Evolutionary conservation across 2,329 filamentous ascomycete genomes (phyloP), one percentile per base, ranked within the genome.

Genomic region (Akanthomyces lecanii): DNA sequence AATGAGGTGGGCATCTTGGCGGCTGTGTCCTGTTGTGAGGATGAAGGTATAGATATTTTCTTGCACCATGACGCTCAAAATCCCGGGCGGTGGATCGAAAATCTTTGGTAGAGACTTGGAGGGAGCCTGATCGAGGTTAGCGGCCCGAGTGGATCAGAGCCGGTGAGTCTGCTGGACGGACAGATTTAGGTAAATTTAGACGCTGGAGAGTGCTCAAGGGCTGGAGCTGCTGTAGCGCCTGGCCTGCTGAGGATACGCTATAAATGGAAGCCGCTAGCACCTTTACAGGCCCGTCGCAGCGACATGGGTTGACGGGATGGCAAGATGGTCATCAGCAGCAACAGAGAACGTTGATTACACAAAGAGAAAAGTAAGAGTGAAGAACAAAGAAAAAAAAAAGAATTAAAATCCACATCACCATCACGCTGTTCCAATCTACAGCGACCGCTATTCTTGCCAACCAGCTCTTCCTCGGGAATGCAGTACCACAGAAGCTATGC

Each of bases 1-100:
- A 97, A 78, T 51, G 88, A 85, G 72, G 87, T 89, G 16, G 91
- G 85, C 92, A 96, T 96, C 28, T 70, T 82, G 72, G 62, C 18
- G 21, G 40, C 21, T 40, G 40, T 60, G 33, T 23, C 12, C 11
- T 36, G 63, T 36, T 25, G 21, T 57, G 52, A 28, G 14, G 16
- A 25, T 47, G 40, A 25, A 30, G 23, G 18, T 25, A 47, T 10
- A 47, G 18, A 47, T 21, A 21, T 40, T n/a, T 59, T 59, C 25
- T 36, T 36, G 5, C 16, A 48, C 14, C 23, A 47, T 8, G 12
- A 21, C 40, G 25, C 5, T 57, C 7, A 16, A 57, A 11, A 16
- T 8, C 25, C n/a, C 7, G 28, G n/a, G 38, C 38, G 23, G 52
- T 30, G 52, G 52, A 21, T 36, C 36, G 28, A 55, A 55, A 55